These are phyloP conservation scores for Plasmodium sp. DNA, from an alignment of 169 alveolate species.

Conservation along the genomic window DNA sequence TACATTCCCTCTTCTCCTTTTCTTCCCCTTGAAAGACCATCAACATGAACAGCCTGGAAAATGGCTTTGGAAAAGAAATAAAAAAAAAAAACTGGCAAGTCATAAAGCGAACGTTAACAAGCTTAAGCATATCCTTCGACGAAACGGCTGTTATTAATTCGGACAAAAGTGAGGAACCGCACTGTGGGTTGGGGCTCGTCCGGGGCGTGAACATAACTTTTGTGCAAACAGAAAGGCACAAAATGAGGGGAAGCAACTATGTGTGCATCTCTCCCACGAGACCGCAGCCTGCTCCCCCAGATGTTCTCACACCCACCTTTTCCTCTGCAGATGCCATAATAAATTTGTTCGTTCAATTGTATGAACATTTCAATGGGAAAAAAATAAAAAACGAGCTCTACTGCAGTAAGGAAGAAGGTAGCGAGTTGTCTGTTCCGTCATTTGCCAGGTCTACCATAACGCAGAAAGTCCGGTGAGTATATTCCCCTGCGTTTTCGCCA, in stretches of 20 bases:
- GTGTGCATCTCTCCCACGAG: not conserved
- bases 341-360: slow-evolving; percentile 43
- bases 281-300: not conserved
- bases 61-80: slow-evolving; percentile 73
- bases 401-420: slow-evolving; percentile 10
- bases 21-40: slow-evolving; percentile 20
- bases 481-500: not conserved
- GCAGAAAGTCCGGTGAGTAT: slow-evolving; percentile 67
- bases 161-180: slow-evolving; percentile 40
- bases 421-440: slow-evolving; percentile 27
- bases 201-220: not conserved
- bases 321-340: slow-evolving; percentile 30
- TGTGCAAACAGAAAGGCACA: not conserved
- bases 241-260: slow-evolving; percentile 1
- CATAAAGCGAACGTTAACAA: slow-evolving; percentile 35
- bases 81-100: slow-evolving; percentile 73
- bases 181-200: not conserved
- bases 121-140: slow-evolving; percentile 40
- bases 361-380: slow-evolving; percentile 51
- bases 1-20: not conserved
- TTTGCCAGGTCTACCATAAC: slow-evolving; percentile 73
- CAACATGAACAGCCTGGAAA: slow-evolving; percentile 62
- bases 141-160: slow-evolving; percentile 64
- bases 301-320: not conserved
- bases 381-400: slow-evolving; percentile 23